These are phyloP conservation scores for Aspergillus coremiiformis DNA, from an alignment of 495 filamentous ascomycete species.

Conservation along the genomic window DNA sequence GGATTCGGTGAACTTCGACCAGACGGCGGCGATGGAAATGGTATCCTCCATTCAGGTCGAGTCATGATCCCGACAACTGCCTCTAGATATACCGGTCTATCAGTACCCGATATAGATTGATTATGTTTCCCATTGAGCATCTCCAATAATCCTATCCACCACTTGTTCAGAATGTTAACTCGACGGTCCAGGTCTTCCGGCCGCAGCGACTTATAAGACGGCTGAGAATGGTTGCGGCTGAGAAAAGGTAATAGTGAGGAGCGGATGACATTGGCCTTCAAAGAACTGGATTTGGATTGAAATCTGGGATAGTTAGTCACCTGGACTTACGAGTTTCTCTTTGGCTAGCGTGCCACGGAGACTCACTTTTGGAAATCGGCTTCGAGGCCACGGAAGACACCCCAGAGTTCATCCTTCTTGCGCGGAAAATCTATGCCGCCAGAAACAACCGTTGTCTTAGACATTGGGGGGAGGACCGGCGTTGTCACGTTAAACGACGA, in stretches of 20 bases:
- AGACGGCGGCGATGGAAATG: conserved; percentile 45
- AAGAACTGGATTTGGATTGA: conserved; percentile 63
- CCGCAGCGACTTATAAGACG: conserved; percentile 57
- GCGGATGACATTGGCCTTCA: conserved; percentile 77
- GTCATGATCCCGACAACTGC: conserved; percentile 80
- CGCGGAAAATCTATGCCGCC: conserved; percentile 39
- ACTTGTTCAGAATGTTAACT: conserved; percentile 78
- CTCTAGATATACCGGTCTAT: conserved; percentile 78
- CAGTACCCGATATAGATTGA: conserved; percentile 64
- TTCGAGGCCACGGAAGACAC: conserved; percentile 71
- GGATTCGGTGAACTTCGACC: conserved; percentile 22
- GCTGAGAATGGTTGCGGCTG: conserved; percentile 59
- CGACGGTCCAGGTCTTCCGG: conserved; percentile 85
- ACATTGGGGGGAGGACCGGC: conserved; percentile 45
- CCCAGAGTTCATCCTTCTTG: conserved; percentile 86
- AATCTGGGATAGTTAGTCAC: conserved; percentile 42
- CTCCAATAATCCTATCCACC: conserved; percentile 89
- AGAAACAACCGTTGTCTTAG: conserved; percentile 35
- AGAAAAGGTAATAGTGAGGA: conserved; percentile 79
- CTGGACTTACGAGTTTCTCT: background rate
- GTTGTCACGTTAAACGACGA: conserved; percentile 40
- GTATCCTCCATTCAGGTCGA: conserved; percentile 81
- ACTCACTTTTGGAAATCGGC: conserved; percentile 69
- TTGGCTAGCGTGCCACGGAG: background rate
- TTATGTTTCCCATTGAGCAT: conserved; percentile 72